Conservation (phyloP, 257 asterid genomes). For the Scutellaria baicalensis region DNA sequence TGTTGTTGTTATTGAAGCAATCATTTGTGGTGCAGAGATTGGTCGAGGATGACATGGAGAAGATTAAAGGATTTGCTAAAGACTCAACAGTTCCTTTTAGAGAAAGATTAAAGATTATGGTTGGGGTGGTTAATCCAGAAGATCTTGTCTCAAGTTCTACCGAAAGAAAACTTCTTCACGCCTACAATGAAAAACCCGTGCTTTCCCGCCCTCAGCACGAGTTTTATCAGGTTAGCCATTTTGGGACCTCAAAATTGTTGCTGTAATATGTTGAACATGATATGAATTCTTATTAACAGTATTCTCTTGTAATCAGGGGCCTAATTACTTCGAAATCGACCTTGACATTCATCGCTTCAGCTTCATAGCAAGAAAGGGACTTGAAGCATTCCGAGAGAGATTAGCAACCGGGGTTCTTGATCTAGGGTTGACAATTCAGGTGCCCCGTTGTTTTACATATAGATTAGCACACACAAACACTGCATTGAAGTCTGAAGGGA, state of each 20-base stretch:
- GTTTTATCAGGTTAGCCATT: slow-evolving; percentile 44
- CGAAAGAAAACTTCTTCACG: slow-evolving; percentile 57
- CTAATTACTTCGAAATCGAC: slow-evolving; percentile 61
- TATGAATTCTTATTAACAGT: background rate
- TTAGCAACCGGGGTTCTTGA: slow-evolving; percentile 54
- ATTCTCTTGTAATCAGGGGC: slow-evolving; percentile 32
- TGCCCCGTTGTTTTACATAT: background rate
- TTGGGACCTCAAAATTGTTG: background rate
- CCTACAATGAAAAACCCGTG: slow-evolving; percentile 72
- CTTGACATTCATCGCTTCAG: slow-evolving; percentile 86
- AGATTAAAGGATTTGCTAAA: slow-evolving; percentile 66
- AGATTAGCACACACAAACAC: background rate
- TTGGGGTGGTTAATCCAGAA: slow-evolving; percentile 63
- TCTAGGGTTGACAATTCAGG: slow-evolving; percentile 75
- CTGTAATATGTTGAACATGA: background rate
- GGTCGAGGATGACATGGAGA: slow-evolving; percentile 59
- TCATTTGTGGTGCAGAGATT: slow-evolving; percentile 39
- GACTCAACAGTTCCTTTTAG: slow-evolving; percentile 59
- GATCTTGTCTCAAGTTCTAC: slow-evolving; percentile 64
- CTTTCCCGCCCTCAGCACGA: slow-evolving; percentile 81
- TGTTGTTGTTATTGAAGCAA: background rate
- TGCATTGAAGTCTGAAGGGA: background rate
- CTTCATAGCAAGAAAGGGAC: slow-evolving; percentile 79
- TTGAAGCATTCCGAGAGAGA: slow-evolving; percentile 73
- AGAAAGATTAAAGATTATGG: slow-evolving; percentile 67